Evolutionary conservation across 2,329 filamentous ascomycete genomes (phyloP), one percentile per base, ranked within the genome.

Genomic region (Sarocladium kiliense): DNA sequence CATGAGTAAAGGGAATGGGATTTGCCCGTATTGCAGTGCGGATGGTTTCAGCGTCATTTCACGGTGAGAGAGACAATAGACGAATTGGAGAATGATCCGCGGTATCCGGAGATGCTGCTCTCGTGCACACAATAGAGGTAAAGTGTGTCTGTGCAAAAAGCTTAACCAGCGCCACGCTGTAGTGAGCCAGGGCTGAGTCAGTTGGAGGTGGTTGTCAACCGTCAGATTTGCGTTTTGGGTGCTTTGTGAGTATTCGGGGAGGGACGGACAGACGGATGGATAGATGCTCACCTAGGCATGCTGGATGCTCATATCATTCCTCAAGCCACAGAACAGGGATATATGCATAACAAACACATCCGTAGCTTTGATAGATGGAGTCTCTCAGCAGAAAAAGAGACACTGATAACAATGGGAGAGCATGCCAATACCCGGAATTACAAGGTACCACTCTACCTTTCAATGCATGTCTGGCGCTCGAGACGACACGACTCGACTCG

Each of bases 81-180:
- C 16, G 36, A 39, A 39, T 9, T 7, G 9, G n/a, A 6, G 41
- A 16, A 45, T 26, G 41, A 45, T 45, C 41, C 41, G 41, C 41
- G 18, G 41, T 9, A 45, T 45, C 41, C 41, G 41, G 41, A 6
- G 37, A n/a, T n/a, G n/a, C n/a, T n/a, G n/a, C n/a, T n/a, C 37
- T 6, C 37, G n/a, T n/a, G n/a, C 37, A 41, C 37, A 11, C 37
- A 41, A n/a, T 12, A 18, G 12, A 12, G 18, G 37, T n/a, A n/a
- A 30, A n/a, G 10, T 47, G 44, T 47, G 44, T 23, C 18, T 16
- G 44, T 19, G 23, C 25, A 51, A 34, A 51, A 51, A 51, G 47
- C 47, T 51, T 51, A 51, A 51, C 47, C 27, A 36, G 27, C 47
- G 47, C 47, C 47, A 51, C 27, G 27, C 47, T 51, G 5, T n/a